Evolutionary conservation across 345 rosid genomes (phyloP).

Genomic region (Bruguiera gymnorhiza): DNA sequence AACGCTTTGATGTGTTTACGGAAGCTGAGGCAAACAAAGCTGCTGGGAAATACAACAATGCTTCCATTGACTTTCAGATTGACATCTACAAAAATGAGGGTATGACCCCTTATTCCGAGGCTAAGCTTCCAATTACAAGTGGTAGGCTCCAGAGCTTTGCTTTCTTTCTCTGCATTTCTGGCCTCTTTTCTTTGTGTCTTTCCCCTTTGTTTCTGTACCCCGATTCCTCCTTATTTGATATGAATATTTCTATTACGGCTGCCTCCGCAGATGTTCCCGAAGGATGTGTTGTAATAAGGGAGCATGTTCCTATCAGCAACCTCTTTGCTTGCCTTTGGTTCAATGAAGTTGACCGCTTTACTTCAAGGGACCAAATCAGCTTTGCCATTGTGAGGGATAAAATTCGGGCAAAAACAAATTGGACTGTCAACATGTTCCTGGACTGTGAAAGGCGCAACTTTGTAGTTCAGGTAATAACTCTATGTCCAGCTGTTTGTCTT

Average conservation of each 20-base stretch:
- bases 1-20: constrained; percentile 73
- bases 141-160: constrained; percentile 44
- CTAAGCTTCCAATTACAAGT: constrained; percentile 88
- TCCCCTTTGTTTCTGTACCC: not conserved
- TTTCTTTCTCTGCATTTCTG: constrained; percentile 5
- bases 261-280: constrained; percentile 89
- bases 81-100: constrained; percentile 90
- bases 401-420: constrained; percentile 64
- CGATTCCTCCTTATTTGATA: not conserved
- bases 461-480: constrained; percentile 78
- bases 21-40: constrained; percentile 99
- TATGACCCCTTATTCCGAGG: constrained; percentile 72
- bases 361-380: constrained; percentile 97
- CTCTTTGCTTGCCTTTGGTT: constrained; percentile 96
- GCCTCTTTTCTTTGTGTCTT: not conserved
- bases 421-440: constrained; percentile 86
- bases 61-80: constrained; percentile 87
- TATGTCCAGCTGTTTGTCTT: not conserved
- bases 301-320: constrained; percentile 91
- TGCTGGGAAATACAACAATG: constrained; percentile 89
- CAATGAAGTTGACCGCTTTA: constrained; percentile 96
- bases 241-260: constrained; percentile 11
- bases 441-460: constrained; percentile 98
- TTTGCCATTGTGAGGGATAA: constrained; percentile 92
- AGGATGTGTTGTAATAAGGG: constrained; percentile 94